These are phyloP conservation scores for Achaetomiella virescens DNA, from an alignment of 495 filamentous ascomycete genomes.

Conservation along the genomic window DNA sequence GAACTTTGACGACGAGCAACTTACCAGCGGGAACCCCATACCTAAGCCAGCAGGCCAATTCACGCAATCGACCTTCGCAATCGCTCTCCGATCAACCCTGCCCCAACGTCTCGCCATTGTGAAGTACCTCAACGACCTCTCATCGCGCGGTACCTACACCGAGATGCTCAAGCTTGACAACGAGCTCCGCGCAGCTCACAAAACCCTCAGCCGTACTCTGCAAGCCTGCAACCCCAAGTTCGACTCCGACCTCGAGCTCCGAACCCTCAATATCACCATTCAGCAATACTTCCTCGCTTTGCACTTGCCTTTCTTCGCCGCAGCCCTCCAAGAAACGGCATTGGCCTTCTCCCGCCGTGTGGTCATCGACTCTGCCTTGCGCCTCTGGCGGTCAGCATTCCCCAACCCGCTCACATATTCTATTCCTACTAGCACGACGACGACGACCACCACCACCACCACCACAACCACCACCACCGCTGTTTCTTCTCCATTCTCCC, in stretches of 20 bases:
- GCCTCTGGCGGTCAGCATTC: constrained; percentile 42
- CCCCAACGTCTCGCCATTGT: constrained; percentile 42
- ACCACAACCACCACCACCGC: neutral
- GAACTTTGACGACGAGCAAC: constrained; percentile 43
- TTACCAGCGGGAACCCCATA: constrained; percentile 3
- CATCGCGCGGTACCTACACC: constrained; percentile 22
- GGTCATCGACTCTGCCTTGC: constrained; percentile 45
- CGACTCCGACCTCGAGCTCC: constrained; percentile 35
- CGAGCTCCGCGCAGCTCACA: constrained; percentile 34
- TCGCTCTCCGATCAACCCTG: constrained; percentile 42
- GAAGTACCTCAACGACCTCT: constrained; percentile 43
- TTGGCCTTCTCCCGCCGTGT: constrained; percentile 47
- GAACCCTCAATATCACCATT: constrained; percentile 39
- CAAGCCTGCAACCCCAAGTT: constrained; percentile 18
- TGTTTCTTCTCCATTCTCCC: no score
- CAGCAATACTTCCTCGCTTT: constrained; percentile 42
- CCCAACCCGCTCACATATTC: no score
- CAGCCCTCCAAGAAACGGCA: constrained; percentile 30
- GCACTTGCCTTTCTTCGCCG: constrained; percentile 43
- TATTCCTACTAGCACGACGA: neutral
- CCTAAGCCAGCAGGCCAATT: constrained; percentile 31
- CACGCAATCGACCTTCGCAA: constrained; percentile 40
- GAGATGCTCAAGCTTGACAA: constrained; percentile 29
- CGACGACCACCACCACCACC: neutral
- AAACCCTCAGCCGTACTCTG: constrained; percentile 34